These are phyloP conservation scores for Xerocomus minutiporus DNA, from an alignment of 1,284 basidiomycete species.

Conservation along the genomic window DNA sequence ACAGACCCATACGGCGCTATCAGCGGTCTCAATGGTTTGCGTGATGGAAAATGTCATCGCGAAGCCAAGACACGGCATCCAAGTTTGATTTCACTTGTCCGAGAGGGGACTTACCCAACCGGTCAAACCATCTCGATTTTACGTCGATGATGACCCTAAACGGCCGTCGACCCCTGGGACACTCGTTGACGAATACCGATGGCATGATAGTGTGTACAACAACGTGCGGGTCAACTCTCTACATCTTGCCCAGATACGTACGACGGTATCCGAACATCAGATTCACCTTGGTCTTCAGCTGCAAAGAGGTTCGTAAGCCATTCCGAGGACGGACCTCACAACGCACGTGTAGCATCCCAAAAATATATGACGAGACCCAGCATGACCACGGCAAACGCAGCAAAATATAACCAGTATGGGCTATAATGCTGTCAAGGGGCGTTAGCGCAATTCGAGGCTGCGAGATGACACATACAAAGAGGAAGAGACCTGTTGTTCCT, in stretches of 20 bases:
- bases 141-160: too few species aligned
- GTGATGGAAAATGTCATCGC: too few species aligned
- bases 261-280: slow-evolving; percentile 22
- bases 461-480: slow-evolving; percentile 48
- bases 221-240: slow-evolving; percentile 10
- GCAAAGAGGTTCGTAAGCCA: background rate
- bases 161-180: too few species aligned
- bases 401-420: slow-evolving; percentile 82
- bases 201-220: too few species aligned
- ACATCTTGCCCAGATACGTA: slow-evolving; percentile 10
- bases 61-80: too few species aligned
- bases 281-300: slow-evolving; percentile 31
- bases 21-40: too few species aligned
- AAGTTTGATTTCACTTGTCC: too few species aligned
- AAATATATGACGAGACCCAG: slow-evolving; percentile 73
- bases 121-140: too few species aligned
- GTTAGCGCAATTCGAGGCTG: background rate
- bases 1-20: too few species aligned
- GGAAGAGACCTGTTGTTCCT: slow-evolving; percentile 45
- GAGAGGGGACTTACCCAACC: too few species aligned
- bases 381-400: slow-evolving; percentile 65
- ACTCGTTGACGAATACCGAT: too few species aligned
- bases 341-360: slow-evolving; percentile 74
- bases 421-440: slow-evolving; percentile 54
- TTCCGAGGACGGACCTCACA: background rate